Evolutionary conservation across 495 filamentous ascomycete species (phyloP).

Genomic region (Tirmania nivea): DNA sequence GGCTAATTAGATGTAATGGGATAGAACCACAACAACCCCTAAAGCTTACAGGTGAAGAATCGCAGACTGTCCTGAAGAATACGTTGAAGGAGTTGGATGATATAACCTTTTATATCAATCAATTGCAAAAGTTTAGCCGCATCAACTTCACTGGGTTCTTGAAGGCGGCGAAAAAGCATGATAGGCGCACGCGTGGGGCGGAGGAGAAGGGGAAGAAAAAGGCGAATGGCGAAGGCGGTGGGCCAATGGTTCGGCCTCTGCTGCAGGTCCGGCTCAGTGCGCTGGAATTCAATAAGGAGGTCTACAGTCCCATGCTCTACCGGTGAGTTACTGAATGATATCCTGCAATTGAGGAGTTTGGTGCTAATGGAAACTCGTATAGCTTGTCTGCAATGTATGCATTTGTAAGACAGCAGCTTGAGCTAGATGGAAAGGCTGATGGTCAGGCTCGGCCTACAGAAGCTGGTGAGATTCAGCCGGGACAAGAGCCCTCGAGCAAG

Average conservation of each 20-base stretch:
- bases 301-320: conserved; percentile 74
- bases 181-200: conserved; percentile 57
- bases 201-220: conserved; percentile 15
- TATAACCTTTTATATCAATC: conserved; percentile 76
- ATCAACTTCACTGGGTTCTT: conserved; percentile 95
- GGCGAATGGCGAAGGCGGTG: conserved; percentile 1
- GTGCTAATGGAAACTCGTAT: background rate
- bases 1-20: too few species aligned
- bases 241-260: conserved; percentile 61
- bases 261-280: conserved; percentile 71
- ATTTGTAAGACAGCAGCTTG: conserved; percentile 64
- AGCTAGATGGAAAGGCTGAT: conserved; percentile 23
- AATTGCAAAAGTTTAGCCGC: conserved; percentile 82
- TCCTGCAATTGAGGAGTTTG: background rate
- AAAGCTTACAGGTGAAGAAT: conserved; percentile 23
- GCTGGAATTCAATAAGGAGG: conserved; percentile 84
- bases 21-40: background rate
- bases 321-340: conserved; percentile 22
- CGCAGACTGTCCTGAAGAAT: conserved; percentile 36
- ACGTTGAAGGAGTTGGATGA: conserved; percentile 57
- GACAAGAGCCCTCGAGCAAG: conserved; percentile 23
- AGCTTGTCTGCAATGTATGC: conserved; percentile 84
- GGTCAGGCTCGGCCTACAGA: conserved; percentile 20
- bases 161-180: conserved; percentile 97
- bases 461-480: conserved; percentile 7